Conservation (phyloP, 2,329 filamentous ascomycete species). For the Microcyclospora pomicola region DNA sequence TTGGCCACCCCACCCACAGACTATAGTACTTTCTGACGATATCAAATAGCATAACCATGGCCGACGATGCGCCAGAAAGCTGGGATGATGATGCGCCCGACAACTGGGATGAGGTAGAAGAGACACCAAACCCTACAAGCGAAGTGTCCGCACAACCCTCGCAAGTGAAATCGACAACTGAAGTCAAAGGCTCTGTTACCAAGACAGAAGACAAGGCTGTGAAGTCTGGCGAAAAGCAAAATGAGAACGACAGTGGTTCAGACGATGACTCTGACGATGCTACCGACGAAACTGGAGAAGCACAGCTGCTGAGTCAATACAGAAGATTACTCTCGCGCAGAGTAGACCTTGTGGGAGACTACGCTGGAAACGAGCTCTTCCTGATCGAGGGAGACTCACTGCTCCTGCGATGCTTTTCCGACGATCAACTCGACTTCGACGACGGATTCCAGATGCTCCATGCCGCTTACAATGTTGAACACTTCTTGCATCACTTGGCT, state of each 20-base stretch:
- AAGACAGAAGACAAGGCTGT: not conserved
- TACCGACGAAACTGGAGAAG: not conserved
- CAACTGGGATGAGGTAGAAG: conserved; percentile 2
- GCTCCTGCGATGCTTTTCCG: conserved; percentile 49
- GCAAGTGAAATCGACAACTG: not conserved
- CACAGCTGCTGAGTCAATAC: conserved; percentile 19
- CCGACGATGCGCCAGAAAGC: conserved; percentile 2
- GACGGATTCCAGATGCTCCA: conserved; percentile 59
- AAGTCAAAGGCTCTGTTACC: not conserved
- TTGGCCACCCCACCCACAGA: no score
- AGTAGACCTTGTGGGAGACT: conserved; percentile 60
- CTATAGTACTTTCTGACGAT: no score
- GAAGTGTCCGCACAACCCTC: not conserved
- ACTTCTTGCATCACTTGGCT: conserved; percentile 46
- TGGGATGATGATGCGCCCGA: conserved; percentile 3
- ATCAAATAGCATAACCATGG: not conserved
- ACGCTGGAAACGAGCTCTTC: conserved; percentile 59
- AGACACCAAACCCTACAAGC: not conserved
- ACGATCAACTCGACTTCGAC: conserved; percentile 51
- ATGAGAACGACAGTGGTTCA: conserved; percentile 4
- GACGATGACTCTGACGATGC: conserved; percentile 4
- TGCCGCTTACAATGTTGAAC: conserved; percentile 54
- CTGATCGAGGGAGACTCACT: conserved; percentile 60
- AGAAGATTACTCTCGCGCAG: conserved; percentile 29
- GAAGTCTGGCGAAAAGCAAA: conserved; percentile 1